Evolutionary conservation across 176 grass and related monocot species (phyloP).

Genomic region (Hsuehochloa calcarea): DNA sequence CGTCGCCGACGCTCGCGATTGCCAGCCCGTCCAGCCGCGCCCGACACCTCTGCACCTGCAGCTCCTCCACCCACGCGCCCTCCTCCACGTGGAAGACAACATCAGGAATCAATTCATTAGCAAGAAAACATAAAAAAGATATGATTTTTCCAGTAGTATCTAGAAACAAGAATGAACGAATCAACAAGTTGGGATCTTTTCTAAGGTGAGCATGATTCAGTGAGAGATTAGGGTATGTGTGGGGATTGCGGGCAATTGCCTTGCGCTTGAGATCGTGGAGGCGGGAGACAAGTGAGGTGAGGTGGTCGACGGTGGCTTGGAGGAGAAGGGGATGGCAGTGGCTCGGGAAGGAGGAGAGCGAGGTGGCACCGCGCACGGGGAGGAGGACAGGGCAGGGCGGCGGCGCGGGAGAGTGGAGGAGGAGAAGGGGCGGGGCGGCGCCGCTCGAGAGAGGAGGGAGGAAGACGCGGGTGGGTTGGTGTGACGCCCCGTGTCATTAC

Average conservation of each 20-base stretch:
- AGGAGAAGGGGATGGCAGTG: background rate
- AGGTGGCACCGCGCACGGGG: too few species aligned
- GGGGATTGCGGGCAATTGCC: constrained; percentile 21
- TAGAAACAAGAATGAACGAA: background rate
- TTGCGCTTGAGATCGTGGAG: constrained; percentile 97
- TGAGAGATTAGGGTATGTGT: background rate
- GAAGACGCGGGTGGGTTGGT: too few species aligned
- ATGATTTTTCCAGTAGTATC: background rate
- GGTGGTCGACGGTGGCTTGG: constrained; percentile 49
- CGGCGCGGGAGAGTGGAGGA: background rate
- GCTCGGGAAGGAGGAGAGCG: constrained; percentile 26
- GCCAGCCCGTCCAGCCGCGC: constrained; percentile 74
- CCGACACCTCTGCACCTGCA: constrained; percentile 80
- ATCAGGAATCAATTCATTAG: constrained; percentile 8
- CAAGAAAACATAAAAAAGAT: constrained; percentile 3
- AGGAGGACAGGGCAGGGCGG: too few species aligned
- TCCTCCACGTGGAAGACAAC: constrained; percentile 59
- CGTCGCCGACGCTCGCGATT: constrained; percentile 36
- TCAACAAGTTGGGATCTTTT: constrained; percentile 2
- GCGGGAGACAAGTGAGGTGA: constrained; percentile 84
- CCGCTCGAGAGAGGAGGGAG: too few species aligned
- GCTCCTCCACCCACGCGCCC: constrained; percentile 48
- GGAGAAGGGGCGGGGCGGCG: too few species aligned
- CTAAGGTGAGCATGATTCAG: background rate
- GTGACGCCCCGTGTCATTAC: too few species aligned